Percentiles rank a stretch among this genome's conserved stretches.
Evolutionary conservation across 202 grass and related monocot species (phyloP).

Genomic region (Tripidium arundinaceum): DNA sequence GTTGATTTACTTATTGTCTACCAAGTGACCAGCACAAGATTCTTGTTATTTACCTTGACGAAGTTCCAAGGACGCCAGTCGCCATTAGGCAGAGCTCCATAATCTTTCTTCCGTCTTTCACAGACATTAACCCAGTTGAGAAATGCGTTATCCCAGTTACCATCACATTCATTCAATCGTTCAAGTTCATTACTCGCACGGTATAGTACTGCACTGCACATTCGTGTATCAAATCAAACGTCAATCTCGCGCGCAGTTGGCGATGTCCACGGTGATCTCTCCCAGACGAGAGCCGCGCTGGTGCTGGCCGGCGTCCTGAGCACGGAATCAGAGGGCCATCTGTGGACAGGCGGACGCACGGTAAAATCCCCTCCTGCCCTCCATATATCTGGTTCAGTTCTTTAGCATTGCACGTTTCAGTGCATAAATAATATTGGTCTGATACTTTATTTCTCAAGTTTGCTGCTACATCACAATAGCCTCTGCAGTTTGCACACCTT

Average conservation of each 20-base stretch:
- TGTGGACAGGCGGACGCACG: constrained; percentile 76
- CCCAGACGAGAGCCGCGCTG: constrained; percentile 69
- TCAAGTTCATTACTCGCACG: too few species aligned
- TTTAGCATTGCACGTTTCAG: neutral
- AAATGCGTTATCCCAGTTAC: constrained; percentile 74
- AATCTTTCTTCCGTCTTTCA: constrained; percentile 49
- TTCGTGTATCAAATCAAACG: too few species aligned
- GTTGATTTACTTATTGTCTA: neutral
- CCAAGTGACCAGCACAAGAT: neutral
- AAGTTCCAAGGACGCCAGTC: constrained; percentile 64
- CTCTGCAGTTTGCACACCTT: neutral
- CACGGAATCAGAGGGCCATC: constrained; percentile 42
- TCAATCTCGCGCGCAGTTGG: too few species aligned
- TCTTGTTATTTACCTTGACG: constrained; percentile 47
- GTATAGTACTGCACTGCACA: too few species aligned
- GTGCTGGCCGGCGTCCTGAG: constrained; percentile 71
- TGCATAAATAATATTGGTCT: neutral
- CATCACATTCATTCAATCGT: constrained; percentile 64
- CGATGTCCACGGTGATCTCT: constrained; percentile 86
- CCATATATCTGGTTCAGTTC: neutral
- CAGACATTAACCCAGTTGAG: constrained; percentile 68
- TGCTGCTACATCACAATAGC: neutral
- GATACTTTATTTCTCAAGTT: neutral
- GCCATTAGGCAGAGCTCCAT: constrained; percentile 18
- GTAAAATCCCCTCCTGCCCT: constrained; percentile 24